Conservation (phyloP, 441 rosid genomes). For the Gossypium aridum region DNA sequence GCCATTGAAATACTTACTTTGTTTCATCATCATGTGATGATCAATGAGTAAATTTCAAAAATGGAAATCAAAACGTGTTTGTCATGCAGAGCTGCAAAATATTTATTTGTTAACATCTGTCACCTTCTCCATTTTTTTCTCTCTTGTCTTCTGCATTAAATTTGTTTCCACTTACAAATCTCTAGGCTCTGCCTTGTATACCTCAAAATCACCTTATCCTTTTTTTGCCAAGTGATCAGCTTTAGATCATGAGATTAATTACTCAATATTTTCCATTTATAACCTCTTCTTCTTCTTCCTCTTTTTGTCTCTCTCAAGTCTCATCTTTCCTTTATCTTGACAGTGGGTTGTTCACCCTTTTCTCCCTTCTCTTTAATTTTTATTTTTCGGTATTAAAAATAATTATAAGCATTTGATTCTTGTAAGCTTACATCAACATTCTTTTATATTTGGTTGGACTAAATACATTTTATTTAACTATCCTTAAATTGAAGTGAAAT, state of each 20-base stretch:
- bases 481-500: too few species aligned
- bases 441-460: too few species aligned
- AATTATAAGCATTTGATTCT: too few species aligned
- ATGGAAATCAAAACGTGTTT: conserved; percentile 35
- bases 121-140: conserved; percentile 19
- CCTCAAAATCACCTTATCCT: neutral
- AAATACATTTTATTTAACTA: too few species aligned
- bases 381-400: neutral
- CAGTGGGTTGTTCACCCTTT: neutral
- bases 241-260: neutral
- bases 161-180: conserved; percentile 4
- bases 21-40: conserved; percentile 13
- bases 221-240: neutral
- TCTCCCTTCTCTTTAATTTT: neutral
- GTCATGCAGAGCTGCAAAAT: conserved; percentile 38
- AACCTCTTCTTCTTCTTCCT: too few species aligned
- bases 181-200: neutral
- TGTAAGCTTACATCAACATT: too few species aligned
- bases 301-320: too few species aligned
- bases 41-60: neutral
- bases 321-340: neutral
- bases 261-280: neutral
- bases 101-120: conserved; percentile 30
- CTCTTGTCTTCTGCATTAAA: conserved; percentile 10
- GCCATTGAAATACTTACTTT: too few species aligned